Percentiles rank a stretch among this genome's conserved stretches.
Conservation (phyloP, 176 grass and related monocot genomes). For the Olyra latifolia region DNA sequence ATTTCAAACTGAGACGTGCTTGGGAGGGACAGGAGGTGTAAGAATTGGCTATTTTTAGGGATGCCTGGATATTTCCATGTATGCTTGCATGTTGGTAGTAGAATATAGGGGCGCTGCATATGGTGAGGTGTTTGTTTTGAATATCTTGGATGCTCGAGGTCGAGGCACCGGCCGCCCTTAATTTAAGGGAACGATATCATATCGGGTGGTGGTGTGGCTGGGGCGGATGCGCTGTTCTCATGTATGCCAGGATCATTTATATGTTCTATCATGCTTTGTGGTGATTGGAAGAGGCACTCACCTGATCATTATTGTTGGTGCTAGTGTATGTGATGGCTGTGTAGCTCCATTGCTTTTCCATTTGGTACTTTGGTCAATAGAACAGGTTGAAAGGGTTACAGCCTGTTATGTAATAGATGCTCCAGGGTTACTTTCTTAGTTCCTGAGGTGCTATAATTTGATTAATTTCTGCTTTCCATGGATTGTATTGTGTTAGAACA, state of each 20-base stretch:
- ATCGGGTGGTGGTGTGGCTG: background rate
- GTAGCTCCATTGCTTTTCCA: background rate
- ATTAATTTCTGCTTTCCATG: background rate
- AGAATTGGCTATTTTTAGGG: conserved; percentile 30
- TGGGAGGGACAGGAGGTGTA: background rate
- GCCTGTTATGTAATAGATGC: background rate
- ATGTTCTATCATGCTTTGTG: background rate
- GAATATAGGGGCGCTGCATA: background rate
- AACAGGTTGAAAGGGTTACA: background rate
- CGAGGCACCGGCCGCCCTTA: background rate
- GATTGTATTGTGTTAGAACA: background rate
- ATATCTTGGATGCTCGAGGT: background rate
- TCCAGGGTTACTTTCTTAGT: background rate
- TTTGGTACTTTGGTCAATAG: background rate
- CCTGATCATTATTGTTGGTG: background rate
- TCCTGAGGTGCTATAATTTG: background rate
- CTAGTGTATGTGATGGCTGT: background rate
- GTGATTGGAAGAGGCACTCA: background rate
- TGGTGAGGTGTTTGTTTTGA: background rate
- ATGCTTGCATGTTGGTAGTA: background rate
- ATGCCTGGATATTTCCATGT: background rate
- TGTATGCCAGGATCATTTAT: background rate
- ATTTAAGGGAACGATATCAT: background rate
- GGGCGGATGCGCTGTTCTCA: background rate
- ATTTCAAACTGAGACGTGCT: conserved; percentile 21